Base-by-base conservation (phyloP, 306 rosid genomes). In the Fragaria nilgerrensis region DNA sequence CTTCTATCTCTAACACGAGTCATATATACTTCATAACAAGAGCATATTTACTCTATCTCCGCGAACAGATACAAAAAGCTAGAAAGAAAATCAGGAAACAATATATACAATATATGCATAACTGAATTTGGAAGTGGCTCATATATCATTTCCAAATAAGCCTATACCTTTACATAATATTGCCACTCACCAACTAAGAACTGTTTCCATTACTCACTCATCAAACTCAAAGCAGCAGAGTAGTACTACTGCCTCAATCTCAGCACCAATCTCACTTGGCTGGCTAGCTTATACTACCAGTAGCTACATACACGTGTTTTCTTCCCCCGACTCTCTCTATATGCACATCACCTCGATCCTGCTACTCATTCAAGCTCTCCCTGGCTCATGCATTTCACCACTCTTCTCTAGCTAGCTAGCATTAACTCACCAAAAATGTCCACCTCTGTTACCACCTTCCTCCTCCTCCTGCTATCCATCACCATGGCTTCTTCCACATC, bases 321-420 rank as follows among this genome's bases (percentile, higher is more conserved):
- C 62, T 79, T 85, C 79, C 78, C 78, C 88, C 58, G 78, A 75
- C 68, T 73, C 87, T 73, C 86, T 82, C 84, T 80, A 77, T 82
- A 37, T 76, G 68, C 83, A 87, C 77, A 72, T 25, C 83, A 79
- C 80, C 20, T 25, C 66, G 66, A 25, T 61, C 10, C 17, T 25
- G 36, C 65, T 25, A 27, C 19, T 13, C 20, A 29, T 62, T 25
- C 10, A 48, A 63, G 34, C 76, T 12, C 13, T 53, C n/a, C 2
- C 62, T n/a, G 29, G 20, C 20, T 82, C 52, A 76, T 86, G 80
- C 84, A 70, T 44, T 22, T 83, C 82, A 81, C 58, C 50, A 20
- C 7, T 29, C 66, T 61, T 27, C 19, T 3, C 65, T 13, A 23
- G 65, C 36, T 14, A 25, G 66, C 66, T 59, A 61, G 66, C 66